These are phyloP conservation scores for Barbatosphaeria neglecta DNA, from an alignment of 495 filamentous ascomycete species.

Conservation along the genomic window DNA sequence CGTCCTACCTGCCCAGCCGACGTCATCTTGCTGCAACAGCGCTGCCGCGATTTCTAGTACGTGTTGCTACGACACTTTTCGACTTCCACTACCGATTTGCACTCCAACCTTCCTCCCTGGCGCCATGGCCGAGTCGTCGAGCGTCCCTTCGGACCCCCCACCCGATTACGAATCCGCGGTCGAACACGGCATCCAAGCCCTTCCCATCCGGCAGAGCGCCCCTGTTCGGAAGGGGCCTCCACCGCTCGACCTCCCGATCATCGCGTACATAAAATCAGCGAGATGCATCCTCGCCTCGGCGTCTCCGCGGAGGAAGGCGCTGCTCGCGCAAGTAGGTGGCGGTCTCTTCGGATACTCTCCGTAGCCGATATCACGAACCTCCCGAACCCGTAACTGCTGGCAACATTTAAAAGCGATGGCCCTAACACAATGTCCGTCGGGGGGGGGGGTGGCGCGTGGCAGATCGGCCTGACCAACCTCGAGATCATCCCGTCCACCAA, in stretches of 20 bases:
- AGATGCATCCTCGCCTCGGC: conserved; percentile 79
- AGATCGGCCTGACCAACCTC: conserved; percentile 63
- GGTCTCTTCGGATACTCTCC: no score
- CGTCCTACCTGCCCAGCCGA: no score
- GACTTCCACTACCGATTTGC: no score
- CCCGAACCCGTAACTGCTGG: no score
- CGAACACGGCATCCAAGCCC: conserved; percentile 21
- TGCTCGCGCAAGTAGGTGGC: conserved; percentile 50
- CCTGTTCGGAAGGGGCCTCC: conserved; percentile 24
- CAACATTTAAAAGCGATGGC: no score
- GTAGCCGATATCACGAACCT: no score
- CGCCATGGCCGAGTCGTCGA: conserved; percentile 17
- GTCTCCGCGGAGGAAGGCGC: conserved; percentile 70
- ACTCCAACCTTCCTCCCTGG: no score
- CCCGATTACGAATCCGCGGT: conserved; percentile 32
- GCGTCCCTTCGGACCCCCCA: conserved; percentile 25
- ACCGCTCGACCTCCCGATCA: conserved; percentile 66
- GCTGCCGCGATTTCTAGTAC: no score
- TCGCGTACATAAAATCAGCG: conserved; percentile 57
- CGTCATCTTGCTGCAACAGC: no score
- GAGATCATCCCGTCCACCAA: conserved; percentile 72
- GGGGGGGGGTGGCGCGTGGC: background rate
- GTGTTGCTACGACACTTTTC: no score
- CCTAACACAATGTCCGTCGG: background rate
- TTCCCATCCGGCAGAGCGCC: conserved; percentile 14